Evolutionary conservation across 1,284 basidiomycete genomes (phyloP).

Genomic region (Tilletiaria anomala): DNA sequence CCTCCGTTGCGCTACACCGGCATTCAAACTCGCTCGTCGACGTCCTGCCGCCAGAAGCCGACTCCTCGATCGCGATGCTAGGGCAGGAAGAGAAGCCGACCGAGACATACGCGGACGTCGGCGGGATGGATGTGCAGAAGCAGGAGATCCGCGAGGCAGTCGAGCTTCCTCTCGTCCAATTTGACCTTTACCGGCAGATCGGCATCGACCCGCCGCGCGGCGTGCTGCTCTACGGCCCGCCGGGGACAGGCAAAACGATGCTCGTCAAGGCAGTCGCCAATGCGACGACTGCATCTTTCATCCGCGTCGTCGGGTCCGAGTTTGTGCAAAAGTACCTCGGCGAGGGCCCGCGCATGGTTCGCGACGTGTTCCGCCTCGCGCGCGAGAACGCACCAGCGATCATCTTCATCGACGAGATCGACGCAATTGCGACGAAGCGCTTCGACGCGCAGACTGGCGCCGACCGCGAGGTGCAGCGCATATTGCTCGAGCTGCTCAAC

Average conservation of each 20-base stretch:
- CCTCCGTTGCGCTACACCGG: conserved; percentile 89
- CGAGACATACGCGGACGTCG: conserved; percentile 50
- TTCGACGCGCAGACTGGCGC: conserved; percentile 99
- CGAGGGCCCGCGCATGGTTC: conserved; percentile 97
- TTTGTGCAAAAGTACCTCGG: conserved; percentile 99
- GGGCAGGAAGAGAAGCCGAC: conserved; percentile 57
- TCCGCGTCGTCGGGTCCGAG: conserved; percentile 93
- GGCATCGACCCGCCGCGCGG: conserved; percentile 96
- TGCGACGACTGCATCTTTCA: conserved; percentile 92
- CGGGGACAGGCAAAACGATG: conserved; percentile 98
- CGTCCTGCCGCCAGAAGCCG: conserved; percentile 94
- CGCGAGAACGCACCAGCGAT: conserved; percentile 94
- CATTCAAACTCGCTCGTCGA: conserved; percentile 98
- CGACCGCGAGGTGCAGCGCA: conserved; percentile 96
- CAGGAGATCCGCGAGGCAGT: conserved; percentile 99
- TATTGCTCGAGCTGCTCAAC: conserved; percentile 91
- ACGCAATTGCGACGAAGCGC: conserved; percentile 98
- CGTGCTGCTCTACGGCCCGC: conserved; percentile 76
- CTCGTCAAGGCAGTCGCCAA: conserved; percentile 95
- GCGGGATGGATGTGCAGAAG: conserved; percentile 85
- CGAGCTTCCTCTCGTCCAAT: conserved; percentile 81
- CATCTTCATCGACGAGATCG: conserved; percentile 99
- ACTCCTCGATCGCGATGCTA: conserved; percentile 72
- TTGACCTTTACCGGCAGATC: conserved; percentile 97
- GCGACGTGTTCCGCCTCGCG: conserved; percentile 94